Percentiles rank a stretch among this genome's conserved stretches.
Evolutionary conservation across 192 early-diverging fungal genomes (phyloP).

Genomic region (Rhizophlyctis rosea): DNA sequence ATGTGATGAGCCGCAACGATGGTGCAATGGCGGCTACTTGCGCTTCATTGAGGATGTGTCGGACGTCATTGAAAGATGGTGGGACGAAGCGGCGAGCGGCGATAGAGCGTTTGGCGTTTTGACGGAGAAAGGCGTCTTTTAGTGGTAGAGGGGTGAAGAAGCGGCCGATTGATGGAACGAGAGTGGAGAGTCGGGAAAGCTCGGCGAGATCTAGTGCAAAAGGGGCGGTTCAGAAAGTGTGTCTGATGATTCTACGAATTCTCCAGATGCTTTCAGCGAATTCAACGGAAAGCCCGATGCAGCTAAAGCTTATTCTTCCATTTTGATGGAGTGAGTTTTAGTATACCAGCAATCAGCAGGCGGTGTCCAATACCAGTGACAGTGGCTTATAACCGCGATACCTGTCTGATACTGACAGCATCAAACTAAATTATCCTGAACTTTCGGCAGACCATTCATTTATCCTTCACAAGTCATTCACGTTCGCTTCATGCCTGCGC

Average conservation of each 20-base stretch:
- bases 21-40: conserved; percentile 77
- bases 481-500: no score
- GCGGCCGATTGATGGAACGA: conserved; percentile 75
- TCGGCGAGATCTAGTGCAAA: conserved; percentile 46
- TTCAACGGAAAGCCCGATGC: no score
- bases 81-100: conserved; percentile 78
- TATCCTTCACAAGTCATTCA: no score
- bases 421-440: no score
- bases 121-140: conserved; percentile 62
- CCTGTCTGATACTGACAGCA: no score
- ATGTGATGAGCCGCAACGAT: conserved; percentile 74
- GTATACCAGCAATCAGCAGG: no score
- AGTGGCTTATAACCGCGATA: no score
- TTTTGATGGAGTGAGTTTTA: no score
- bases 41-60: conserved; percentile 85
- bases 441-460: no score
- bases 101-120: conserved; percentile 67
- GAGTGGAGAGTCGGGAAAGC: conserved; percentile 71
- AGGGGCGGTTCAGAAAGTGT: background rate
- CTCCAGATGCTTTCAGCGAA: no score
- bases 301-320: no score
- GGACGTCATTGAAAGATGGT: conserved; percentile 90
- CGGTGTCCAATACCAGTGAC: no score
- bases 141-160: conserved; percentile 87
- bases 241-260: background rate